Evolutionary conservation across 805 yeast species (phyloP), one percentile per base, ranked within the genome.

Genomic region (Starmerella stellata): DNA sequence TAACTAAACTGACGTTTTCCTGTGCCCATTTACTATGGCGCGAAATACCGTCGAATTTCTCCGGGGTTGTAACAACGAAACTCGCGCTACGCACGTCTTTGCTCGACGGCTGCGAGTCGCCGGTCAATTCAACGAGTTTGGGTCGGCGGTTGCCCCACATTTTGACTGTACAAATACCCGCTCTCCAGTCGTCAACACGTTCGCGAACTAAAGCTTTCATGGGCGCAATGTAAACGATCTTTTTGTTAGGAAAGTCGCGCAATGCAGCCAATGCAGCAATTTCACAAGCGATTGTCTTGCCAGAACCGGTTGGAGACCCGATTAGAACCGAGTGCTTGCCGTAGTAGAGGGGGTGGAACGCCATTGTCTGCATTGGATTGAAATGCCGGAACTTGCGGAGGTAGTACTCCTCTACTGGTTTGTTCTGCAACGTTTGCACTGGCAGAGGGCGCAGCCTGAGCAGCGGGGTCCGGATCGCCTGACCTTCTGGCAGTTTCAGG

Each of bases 281-380:
- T 54, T 90, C 99, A 0, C 96, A 94, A 21, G 92, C 96, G 25
- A 90, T 78, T 0, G 98, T 90, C 57, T 90, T 90, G 48, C 99
- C 99, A 0, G 95, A 87, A 19, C 98, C 98, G 2, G 98, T 90
- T 2, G 99, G 99, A 0, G 96, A 83, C 8, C 99, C 99, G 34
- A 90, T 80, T 56, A 90, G 79, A 0, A 78, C 85, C 54, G 78
- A 79, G 1, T 77, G 68, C 44, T 78, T 71, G 1, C 77, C 61
- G 56, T 90, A 74, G 60, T 85, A 90, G 34, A 90, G 59, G 0
- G 94, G 71, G 53, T 85, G 93, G 61, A 90, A 90, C 0, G 78
- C 70, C 96, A 87, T 87, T 0, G 96, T 87, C 59, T 90, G 98
- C 95, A 90, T 85, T 3, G 98, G 96, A 54, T 90, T 90, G 67